A percentile compares a stretch with the other conserved stretches of the same genome.
phyloP scores from a whole-genome alignment of 352 stramenopile species.

The Phytophthora melonis region DNA sequence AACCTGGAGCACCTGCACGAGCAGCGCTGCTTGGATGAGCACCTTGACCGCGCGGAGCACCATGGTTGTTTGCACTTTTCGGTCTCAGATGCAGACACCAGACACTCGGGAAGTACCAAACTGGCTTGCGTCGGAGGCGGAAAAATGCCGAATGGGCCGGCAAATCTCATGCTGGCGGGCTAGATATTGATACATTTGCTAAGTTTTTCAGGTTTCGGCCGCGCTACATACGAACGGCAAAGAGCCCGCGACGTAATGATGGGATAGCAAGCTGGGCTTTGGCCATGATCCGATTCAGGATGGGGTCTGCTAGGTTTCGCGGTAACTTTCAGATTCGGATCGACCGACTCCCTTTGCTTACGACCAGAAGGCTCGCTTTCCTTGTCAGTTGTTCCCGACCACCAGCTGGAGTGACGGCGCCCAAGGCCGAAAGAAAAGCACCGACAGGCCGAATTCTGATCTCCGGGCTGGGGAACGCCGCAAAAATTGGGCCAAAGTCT shows the following conservation, averaged over 20 bases:
- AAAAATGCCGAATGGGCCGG: slow-evolving; percentile 38
- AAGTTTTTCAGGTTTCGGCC: neutral
- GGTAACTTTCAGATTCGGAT: slow-evolving; percentile 12
- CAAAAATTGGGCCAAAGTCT: neutral
- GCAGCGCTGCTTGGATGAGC: slow-evolving; percentile 20
- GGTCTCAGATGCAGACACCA: slow-evolving; percentile 16
- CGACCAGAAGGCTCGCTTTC: slow-evolving; percentile 15
- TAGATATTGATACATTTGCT: neutral
- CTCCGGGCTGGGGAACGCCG: neutral
- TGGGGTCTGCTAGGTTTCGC: slow-evolving; percentile 34
- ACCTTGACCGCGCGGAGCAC: slow-evolving; percentile 35
- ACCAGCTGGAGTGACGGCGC: slow-evolving; percentile 23
- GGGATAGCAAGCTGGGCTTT: slow-evolving; percentile 32
- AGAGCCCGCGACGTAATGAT: slow-evolving; percentile 35
- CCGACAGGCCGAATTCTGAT: neutral
- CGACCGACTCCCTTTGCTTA: slow-evolving; percentile 19
- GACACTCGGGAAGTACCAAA: slow-evolving; percentile 20
- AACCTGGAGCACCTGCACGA: slow-evolving; percentile 31
- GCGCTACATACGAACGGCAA: slow-evolving; percentile 26
- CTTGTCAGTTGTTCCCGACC: slow-evolving; percentile 21
- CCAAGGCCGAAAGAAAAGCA: neutral
- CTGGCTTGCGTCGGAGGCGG: slow-evolving; percentile 26
- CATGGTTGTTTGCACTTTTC: slow-evolving; percentile 30
- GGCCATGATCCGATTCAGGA: slow-evolving; percentile 30
- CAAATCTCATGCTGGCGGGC: slow-evolving; percentile 37